Evolutionary conservation across 345 rosid genomes (phyloP).

Genomic region (Aquilaria yunnanensis): DNA sequence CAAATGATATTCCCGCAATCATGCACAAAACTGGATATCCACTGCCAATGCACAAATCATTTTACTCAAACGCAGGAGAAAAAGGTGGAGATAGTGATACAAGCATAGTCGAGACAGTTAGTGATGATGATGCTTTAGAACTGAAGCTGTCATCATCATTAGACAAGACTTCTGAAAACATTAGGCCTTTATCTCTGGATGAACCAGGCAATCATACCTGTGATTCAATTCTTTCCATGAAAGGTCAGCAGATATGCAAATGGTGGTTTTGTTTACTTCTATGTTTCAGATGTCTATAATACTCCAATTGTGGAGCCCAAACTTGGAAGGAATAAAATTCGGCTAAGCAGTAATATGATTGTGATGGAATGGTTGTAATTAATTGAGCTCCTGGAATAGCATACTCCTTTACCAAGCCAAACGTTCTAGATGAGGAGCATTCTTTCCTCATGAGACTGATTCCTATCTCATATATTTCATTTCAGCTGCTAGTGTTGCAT

Average conservation of each 20-base stretch:
- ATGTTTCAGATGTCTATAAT: constrained; percentile 10
- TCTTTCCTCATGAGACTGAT: no score
- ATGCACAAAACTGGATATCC: constrained; percentile 19
- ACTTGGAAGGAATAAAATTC: no score
- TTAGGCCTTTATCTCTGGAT: constrained; percentile 37
- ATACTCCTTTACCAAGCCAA: no score
- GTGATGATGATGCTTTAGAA: constrained; percentile 36
- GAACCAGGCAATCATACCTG: constrained; percentile 32
- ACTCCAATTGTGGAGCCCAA: no score
- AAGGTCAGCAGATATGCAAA: constrained; percentile 36
- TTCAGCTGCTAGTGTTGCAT: constrained; percentile 88
- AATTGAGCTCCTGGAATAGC: no score
- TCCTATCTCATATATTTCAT: constrained; percentile 13
- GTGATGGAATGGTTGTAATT: no score
- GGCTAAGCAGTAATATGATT: no score
- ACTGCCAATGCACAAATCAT: constrained; percentile 18
- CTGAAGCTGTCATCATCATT: constrained; percentile 48
- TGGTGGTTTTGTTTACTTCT: constrained; percentile 3
- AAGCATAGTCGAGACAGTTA: constrained; percentile 28
- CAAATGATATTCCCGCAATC: constrained; percentile 23
- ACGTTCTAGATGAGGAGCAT: no score
- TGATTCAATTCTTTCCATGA: constrained; percentile 54
- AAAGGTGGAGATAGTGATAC: constrained; percentile 24
- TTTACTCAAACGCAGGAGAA: constrained; percentile 17
- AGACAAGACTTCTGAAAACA: constrained; percentile 34